phyloP scores from a whole-genome alignment of 495 filamentous ascomycete genomes.

The Jackrogersella minutella region DNA sequence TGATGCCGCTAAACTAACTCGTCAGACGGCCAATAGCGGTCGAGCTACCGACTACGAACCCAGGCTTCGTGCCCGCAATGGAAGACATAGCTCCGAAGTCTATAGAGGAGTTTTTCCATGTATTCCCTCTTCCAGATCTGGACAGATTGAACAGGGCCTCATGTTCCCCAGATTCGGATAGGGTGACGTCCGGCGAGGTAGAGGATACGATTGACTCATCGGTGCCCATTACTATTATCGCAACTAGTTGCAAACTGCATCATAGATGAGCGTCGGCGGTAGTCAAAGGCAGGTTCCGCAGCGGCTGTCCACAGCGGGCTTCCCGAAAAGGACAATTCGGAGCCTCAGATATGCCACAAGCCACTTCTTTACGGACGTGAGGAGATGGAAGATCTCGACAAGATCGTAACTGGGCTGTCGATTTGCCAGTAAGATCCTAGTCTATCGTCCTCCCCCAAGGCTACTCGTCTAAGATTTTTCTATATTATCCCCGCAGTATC shows the following conservation, averaged over 20 bases:
- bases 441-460: constrained; percentile 2
- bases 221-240: background rate
- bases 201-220: background rate
- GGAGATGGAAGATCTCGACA: constrained; percentile 2
- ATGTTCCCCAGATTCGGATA: constrained; percentile 17
- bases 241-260: constrained; percentile 6
- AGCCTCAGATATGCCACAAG: constrained; percentile 10
- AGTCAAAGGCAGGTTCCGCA: background rate
- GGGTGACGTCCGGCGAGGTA: constrained; percentile 3
- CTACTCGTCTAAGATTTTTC: constrained; percentile 12
- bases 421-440: constrained; percentile 33
- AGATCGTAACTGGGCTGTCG: constrained; percentile 35
- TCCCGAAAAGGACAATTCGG: constrained; percentile 29
- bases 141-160: background rate
- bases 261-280: constrained; percentile 5
- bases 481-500: constrained; percentile 37
- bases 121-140: constrained; percentile 2
- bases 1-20: background rate
- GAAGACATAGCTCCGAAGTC: constrained; percentile 33
- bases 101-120: background rate
- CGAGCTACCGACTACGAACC: background rate
- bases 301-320: background rate
- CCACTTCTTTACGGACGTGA: constrained; percentile 12
- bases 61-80: constrained; percentile 12
- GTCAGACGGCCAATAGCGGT: constrained; percentile 15